Evolutionary conservation across 1,284 basidiomycete species (phyloP).

Genomic region (Melanopsichium pennsylvanicum): DNA sequence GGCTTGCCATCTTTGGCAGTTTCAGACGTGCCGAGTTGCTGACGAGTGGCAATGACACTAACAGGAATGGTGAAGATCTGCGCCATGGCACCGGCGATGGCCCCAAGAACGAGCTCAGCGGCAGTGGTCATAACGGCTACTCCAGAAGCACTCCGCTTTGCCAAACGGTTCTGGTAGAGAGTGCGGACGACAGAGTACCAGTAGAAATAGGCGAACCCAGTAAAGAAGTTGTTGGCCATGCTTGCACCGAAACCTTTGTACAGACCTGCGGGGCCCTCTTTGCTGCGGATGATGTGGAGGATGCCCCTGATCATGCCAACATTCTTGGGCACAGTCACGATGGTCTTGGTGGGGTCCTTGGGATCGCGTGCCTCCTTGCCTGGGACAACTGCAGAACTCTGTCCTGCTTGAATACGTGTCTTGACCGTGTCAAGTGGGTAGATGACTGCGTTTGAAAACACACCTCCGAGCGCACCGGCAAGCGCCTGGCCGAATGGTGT

Average conservation of each 20-base stretch:
- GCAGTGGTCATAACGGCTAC: slow-evolving; percentile 53
- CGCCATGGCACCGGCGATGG: slow-evolving; percentile 88
- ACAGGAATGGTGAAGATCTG: slow-evolving; percentile 99
- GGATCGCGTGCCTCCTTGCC: slow-evolving; percentile 67
- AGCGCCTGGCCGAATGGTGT: slow-evolving; percentile 92
- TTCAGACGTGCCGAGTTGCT: slow-evolving; percentile 72
- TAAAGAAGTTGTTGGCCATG: slow-evolving; percentile 97
- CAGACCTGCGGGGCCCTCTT: slow-evolving; percentile 71
- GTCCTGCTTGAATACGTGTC: slow-evolving; percentile 81
- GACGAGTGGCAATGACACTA: slow-evolving; percentile 93
- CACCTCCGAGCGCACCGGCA: slow-evolving; percentile 84
- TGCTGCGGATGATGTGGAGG: slow-evolving; percentile 54
- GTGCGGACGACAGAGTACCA: slow-evolving; percentile 92
- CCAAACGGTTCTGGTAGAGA: slow-evolving; percentile 70
- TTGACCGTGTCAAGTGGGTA: slow-evolving; percentile 97
- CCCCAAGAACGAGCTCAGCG: slow-evolving; percentile 78
- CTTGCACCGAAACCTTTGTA: slow-evolving; percentile 96
- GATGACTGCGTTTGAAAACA: slow-evolving; percentile 71
- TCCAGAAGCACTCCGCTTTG: slow-evolving; percentile 37
- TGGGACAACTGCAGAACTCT: slow-evolving; percentile 68
- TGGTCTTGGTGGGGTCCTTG: slow-evolving; percentile 72
- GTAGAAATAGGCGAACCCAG: slow-evolving; percentile 98
- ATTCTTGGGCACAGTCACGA: slow-evolving; percentile 57
- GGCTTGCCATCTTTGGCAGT: slow-evolving; percentile 63
- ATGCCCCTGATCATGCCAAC: slow-evolving; percentile 60